Evolutionary conservation across 2,329 filamentous ascomycete species (phyloP).

Genomic region (Didymellaceae sp.): DNA sequence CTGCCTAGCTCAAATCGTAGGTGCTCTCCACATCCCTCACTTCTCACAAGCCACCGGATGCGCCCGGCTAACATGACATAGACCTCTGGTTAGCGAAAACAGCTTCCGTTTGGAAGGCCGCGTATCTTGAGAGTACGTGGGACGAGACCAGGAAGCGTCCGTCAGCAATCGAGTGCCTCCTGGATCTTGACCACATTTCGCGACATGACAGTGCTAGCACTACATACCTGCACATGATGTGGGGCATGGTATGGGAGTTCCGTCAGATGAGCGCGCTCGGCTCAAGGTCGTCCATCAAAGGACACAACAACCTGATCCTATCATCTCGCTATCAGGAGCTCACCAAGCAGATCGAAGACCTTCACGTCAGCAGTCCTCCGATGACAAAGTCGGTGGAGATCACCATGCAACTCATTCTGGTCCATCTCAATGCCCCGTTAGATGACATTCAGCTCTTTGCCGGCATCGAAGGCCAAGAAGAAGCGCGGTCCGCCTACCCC

Average conservation of each 20-base stretch:
- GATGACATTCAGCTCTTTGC: constrained; percentile 72
- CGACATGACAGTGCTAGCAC: constrained; percentile 52
- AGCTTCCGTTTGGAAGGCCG: constrained; percentile 68
- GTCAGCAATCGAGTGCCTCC: constrained; percentile 39
- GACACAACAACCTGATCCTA: constrained; percentile 47
- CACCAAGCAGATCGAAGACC: constrained; percentile 62
- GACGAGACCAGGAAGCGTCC: constrained; percentile 23
- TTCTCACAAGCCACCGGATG: not conserved
- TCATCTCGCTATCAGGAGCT: constrained; percentile 61
- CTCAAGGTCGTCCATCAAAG: constrained; percentile 50
- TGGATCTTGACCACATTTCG: constrained; percentile 33
- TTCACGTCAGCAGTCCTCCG: constrained; percentile 54
- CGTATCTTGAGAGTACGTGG: constrained; percentile 56
- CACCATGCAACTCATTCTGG: constrained; percentile 60
- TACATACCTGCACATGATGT: constrained; percentile 70
- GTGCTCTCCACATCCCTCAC: not conserved
- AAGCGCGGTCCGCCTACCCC: constrained; percentile 66
- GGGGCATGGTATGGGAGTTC: constrained; percentile 71
- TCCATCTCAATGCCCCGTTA: constrained; percentile 69
- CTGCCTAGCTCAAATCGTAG: constrained; percentile 64
- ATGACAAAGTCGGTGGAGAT: constrained; percentile 41
- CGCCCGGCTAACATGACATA: not conserved
- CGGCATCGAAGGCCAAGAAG: constrained; percentile 70
- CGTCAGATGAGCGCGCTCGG: constrained; percentile 64
- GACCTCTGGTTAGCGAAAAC: constrained; percentile 69